phyloP scores from a whole-genome alignment of 140 eudicot species.

The Stevia rebaudiana region DNA sequence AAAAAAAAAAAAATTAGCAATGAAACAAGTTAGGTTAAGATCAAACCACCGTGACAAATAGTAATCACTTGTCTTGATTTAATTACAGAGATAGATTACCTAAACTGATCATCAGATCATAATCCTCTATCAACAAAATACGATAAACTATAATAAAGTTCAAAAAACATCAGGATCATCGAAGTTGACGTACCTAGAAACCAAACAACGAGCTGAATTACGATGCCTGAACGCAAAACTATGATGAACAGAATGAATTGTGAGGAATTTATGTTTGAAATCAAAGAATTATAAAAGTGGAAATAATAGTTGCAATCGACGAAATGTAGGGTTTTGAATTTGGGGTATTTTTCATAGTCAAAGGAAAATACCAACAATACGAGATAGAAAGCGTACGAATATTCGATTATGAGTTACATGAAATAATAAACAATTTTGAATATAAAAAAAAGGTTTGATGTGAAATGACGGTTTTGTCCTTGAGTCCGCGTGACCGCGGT shows the following conservation, averaged over 20 bases:
- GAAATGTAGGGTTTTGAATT: constrained; percentile 27
- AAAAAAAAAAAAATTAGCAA: neutral
- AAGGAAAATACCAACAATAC: constrained; percentile 20
- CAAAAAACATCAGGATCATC: neutral
- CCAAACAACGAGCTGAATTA: constrained; percentile 7
- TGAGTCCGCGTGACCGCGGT: neutral
- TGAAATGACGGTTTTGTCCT: constrained; percentile 21
- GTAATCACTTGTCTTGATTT: neutral
- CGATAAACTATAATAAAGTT: neutral
- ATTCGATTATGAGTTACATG: neutral
- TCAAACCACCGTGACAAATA: constrained; percentile 1
- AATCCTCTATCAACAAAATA: neutral
- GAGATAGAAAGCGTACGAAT: constrained; percentile 7
- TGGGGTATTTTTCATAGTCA: constrained; percentile 30
- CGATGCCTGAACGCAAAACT: constrained; percentile 6
- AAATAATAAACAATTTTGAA: neutral
- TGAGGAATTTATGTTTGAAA: constrained; percentile 3
- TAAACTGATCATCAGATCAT: neutral
- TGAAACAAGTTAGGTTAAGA: neutral
- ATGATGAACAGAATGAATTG: constrained; percentile 12
- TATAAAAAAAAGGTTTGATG: neutral
- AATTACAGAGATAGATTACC: neutral
- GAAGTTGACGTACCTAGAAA: constrained; percentile 27
- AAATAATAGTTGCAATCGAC: constrained; percentile 12
- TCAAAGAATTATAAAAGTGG: constrained; percentile 2